A percentile compares a stretch with the other conserved stretches of the same genome.
phyloP scores from a whole-genome alignment of 108 stramenopile species.

The Ochromonas danica region DNA sequence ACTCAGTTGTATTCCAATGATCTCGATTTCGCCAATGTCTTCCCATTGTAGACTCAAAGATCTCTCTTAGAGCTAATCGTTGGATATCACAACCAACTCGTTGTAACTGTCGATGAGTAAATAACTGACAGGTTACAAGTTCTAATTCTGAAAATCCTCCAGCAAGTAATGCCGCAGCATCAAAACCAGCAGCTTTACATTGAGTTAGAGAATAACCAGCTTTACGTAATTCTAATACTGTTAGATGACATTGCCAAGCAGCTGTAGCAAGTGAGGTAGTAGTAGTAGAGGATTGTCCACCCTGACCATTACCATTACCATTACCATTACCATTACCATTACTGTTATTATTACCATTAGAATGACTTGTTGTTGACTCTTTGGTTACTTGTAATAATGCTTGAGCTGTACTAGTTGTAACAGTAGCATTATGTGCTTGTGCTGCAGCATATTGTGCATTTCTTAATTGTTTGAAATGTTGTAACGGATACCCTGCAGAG shows the following conservation, averaged over 20 bases:
- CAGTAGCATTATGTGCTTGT: not conserved
- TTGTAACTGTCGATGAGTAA: not conserved
- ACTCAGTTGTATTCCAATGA: not conserved
- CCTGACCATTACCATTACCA: too few relatives aligned
- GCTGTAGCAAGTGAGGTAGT: not conserved
- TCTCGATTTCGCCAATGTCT: not conserved
- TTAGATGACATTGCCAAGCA: not conserved
- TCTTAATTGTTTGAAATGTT: not conserved
- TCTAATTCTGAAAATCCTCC: conserved; percentile 2
- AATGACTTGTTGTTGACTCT: not conserved
- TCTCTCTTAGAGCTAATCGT: not conserved
- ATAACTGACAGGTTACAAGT: not conserved
- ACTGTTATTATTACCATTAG: not conserved
- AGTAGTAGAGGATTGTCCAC: too few relatives aligned
- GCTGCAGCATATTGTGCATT: not conserved
- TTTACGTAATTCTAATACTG: not conserved
- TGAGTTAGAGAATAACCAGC: not conserved
- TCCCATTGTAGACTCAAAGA: not conserved
- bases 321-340: too few relatives aligned
- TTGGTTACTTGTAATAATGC: not conserved
- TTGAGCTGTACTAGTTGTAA: not conserved
- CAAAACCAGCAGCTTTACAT: not conserved
- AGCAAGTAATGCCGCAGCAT: not conserved
- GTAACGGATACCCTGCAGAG: not conserved
- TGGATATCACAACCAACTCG: conserved; percentile 17